A percentile compares a stretch with the other conserved stretches of the same genome.
These are phyloP conservation scores for Silene conica DNA, from an alignment of 148 eudicot genomes.

Conservation along the genomic window DNA sequence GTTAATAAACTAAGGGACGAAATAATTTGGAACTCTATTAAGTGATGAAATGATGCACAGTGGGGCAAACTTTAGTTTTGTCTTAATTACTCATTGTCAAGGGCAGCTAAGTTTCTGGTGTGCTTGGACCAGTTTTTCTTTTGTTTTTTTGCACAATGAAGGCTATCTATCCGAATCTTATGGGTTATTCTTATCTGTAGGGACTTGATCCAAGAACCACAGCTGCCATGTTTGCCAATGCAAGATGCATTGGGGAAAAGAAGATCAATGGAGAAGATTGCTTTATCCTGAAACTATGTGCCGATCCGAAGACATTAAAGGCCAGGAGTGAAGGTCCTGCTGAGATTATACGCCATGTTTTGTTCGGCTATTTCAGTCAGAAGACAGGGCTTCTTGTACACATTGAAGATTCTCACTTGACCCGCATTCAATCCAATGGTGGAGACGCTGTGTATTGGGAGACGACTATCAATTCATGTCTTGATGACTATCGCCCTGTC, in stretches of 20 bases:
- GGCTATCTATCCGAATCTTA: background rate
- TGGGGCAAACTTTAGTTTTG: background rate
- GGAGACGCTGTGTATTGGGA: slow-evolving; percentile 98
- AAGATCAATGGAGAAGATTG: slow-evolving; percentile 61
- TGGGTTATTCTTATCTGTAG: slow-evolving; percentile 24
- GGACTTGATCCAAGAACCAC: slow-evolving; percentile 69
- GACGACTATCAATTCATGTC: slow-evolving; percentile 74
- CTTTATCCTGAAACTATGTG: slow-evolving; percentile 58
- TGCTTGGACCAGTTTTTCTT: background rate
- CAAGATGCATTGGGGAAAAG: slow-evolving; percentile 59
- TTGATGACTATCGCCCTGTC: slow-evolving; percentile 75
- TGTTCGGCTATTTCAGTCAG: slow-evolving; percentile 62
- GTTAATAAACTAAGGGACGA: background rate
- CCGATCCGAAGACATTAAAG: slow-evolving; percentile 55
- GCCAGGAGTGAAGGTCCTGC: slow-evolving; percentile 64
- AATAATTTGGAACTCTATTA: background rate
- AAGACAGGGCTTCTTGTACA: slow-evolving; percentile 58
- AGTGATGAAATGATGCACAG: background rate
- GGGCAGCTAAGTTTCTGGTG: background rate
- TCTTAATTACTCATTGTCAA: background rate
- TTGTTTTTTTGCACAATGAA: background rate
- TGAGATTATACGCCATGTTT: slow-evolving; percentile 55
- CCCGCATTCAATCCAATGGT: slow-evolving; percentile 86
- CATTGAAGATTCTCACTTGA: slow-evolving; percentile 64
- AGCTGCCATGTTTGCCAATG: slow-evolving; percentile 54